phyloP scores from a whole-genome alignment of 495 filamentous ascomycete genomes.

The Trichodelitschia bisporula region DNA sequence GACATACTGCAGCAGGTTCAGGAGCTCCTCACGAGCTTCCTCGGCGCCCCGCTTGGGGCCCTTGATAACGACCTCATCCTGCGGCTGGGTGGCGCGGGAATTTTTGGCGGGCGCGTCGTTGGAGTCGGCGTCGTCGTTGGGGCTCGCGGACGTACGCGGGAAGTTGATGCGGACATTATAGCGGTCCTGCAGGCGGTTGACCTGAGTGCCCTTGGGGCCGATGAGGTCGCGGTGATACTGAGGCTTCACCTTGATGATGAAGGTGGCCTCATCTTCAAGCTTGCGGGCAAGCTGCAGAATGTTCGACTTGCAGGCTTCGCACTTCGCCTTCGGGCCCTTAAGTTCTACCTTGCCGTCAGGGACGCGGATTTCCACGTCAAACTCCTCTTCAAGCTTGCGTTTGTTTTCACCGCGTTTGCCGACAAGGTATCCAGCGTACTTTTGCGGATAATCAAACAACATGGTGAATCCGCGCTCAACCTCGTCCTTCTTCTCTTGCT shows the following conservation, averaged over 20 bases:
- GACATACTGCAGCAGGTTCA: constrained; percentile 63
- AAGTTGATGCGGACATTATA: constrained; percentile 91
- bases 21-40: constrained; percentile 68
- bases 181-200: constrained; percentile 49
- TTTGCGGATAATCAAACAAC: constrained; percentile 79
- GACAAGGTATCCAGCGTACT: constrained; percentile 81
- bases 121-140: constrained; percentile 40
- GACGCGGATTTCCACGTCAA: constrained; percentile 91
- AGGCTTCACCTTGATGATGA: constrained; percentile 66
- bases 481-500: constrained; percentile 65
- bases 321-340: constrained; percentile 53
- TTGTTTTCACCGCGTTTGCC: constrained; percentile 83
- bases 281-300: constrained; percentile 54
- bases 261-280: constrained; percentile 66
- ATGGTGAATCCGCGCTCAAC: constrained; percentile 65
- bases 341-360: constrained; percentile 44
- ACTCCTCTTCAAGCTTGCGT: constrained; percentile 82
- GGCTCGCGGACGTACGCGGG: constrained; percentile 35
- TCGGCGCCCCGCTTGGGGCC: constrained; percentile 83
- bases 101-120: constrained; percentile 30
- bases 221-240: constrained; percentile 64
- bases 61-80: constrained; percentile 76
- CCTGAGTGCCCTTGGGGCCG: constrained; percentile 35
- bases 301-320: constrained; percentile 54
- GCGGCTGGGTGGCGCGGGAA: constrained; percentile 41